Percentiles rank a stretch among this genome's conserved stretches.
Evolutionary conservation across 345 rosid genomes (phyloP).

Genomic region (Arabidopsis arenosa): DNA sequence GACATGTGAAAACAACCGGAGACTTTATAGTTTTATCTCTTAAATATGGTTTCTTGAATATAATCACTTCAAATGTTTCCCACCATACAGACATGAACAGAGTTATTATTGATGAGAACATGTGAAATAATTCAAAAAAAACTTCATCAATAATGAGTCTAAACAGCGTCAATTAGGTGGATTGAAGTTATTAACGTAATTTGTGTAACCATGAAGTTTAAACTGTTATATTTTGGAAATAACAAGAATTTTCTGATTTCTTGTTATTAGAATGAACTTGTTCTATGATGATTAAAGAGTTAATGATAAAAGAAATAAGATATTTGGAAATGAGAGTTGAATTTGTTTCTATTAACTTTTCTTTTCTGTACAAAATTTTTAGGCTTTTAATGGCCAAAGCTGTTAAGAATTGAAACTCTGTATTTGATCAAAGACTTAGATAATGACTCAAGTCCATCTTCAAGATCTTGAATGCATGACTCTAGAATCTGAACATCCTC

Average conservation of each 20-base stretch:
- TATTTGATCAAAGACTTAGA: constrained; percentile 36
- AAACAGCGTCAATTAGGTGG: constrained; percentile 20
- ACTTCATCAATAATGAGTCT: constrained; percentile 2
- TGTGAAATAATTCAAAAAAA: constrained; percentile 16
- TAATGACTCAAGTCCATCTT: constrained; percentile 45
- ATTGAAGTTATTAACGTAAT: not conserved
- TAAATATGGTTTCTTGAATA: constrained; percentile 8
- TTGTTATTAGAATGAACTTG: not conserved
- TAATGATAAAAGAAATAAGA: not conserved
- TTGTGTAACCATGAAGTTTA: not conserved
- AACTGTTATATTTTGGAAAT: not conserved
- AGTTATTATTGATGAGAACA: constrained; percentile 28
- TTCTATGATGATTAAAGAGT: constrained; percentile 16
- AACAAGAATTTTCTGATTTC: not conserved
- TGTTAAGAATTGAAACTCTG: constrained; percentile 49
- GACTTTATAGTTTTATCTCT: constrained; percentile 12
- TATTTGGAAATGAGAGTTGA: constrained; percentile 3
- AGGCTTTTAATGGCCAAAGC: constrained; percentile 36
- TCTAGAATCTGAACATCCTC: constrained; percentile 44
- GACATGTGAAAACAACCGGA: constrained; percentile 20
- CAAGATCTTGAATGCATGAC: constrained; percentile 49
- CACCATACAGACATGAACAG: constrained; percentile 11
- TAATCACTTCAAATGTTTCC: constrained; percentile 16
- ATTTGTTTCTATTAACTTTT: not conserved
- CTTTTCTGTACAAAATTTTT: not conserved